phyloP scores from a whole-genome alignment of 352 stramenopile species.

The Pythium pyrilobum region DNA sequence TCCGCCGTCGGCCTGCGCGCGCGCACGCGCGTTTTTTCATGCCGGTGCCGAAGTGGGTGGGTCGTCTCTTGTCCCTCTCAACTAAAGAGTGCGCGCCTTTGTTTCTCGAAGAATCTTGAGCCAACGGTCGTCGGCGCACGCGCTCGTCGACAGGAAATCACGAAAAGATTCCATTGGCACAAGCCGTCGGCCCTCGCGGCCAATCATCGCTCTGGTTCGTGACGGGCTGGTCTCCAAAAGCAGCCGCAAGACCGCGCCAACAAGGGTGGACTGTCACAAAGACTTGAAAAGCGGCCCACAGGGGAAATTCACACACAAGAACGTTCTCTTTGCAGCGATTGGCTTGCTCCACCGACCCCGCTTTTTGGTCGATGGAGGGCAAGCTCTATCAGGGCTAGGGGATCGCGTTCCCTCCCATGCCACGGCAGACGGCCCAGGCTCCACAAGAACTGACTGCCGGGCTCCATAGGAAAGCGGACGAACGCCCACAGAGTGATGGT shows the following conservation, averaged over 20 bases:
- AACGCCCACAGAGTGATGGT: constrained; percentile 20
- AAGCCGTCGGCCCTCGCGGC: background rate
- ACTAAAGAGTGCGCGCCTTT: constrained; percentile 15
- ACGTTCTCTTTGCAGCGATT: constrained; percentile 26
- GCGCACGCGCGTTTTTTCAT: too few species aligned
- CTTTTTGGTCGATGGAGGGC: background rate
- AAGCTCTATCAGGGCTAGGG: constrained; percentile 16
- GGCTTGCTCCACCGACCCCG: constrained; percentile 5
- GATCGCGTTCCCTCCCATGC: too few species aligned
- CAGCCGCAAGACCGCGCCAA: background rate
- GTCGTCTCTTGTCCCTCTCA: background rate
- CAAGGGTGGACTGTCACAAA: constrained; percentile 2
- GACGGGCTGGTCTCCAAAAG: background rate
- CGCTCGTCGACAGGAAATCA: constrained; percentile 11
- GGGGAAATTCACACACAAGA: constrained; percentile 23
- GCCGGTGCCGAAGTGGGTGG: background rate
- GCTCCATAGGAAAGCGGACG: constrained; percentile 16
- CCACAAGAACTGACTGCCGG: constrained; percentile 20
- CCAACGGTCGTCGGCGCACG: background rate
- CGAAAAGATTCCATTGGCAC: constrained; percentile 14
- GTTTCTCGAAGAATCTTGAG: constrained; percentile 8
- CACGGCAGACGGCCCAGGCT: constrained; percentile 5
- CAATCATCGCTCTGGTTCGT: constrained; percentile 9
- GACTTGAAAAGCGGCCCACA: background rate
- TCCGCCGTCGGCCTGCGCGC: too few species aligned